Conservation (phyloP, 805 yeast genomes). For the Kodamaea hsintzibuensis region DNA sequence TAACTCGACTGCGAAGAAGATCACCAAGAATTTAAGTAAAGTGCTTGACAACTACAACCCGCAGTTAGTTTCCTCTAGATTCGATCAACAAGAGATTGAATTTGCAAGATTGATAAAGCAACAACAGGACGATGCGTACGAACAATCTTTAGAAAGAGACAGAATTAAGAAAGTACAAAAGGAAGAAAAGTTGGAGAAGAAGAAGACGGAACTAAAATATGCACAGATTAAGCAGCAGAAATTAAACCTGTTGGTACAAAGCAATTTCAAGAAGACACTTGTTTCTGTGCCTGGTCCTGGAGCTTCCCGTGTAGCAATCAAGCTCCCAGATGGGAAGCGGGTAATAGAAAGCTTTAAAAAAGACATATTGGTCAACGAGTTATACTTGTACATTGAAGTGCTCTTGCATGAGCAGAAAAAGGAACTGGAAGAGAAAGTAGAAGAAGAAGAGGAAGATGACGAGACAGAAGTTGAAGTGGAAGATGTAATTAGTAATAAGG, state of each 20-base stretch:
- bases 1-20: constrained; percentile 22
- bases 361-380: constrained; percentile 41
- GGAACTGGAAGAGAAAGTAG: constrained; percentile 4
- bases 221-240: constrained; percentile 1
- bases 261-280: constrained; percentile 1
- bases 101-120: constrained; percentile 38
- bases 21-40: constrained; percentile 25
- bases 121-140: constrained; percentile 45
- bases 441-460: neutral
- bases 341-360: constrained; percentile 45
- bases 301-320: constrained; percentile 45
- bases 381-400: constrained; percentile 52
- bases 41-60: constrained; percentile 34
- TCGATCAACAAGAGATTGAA: constrained; percentile 44
- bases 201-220: constrained; percentile 16
- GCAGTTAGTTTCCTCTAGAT: constrained; percentile 37
- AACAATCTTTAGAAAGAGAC: constrained; percentile 49
- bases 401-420: constrained; percentile 21
- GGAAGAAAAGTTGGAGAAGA: constrained; percentile 18
- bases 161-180: constrained; percentile 51
- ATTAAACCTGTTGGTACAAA: constrained; percentile 1
- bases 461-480: constrained; percentile 11
- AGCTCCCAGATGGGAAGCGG: constrained; percentile 55
- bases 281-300: neutral
- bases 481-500: constrained; percentile 17